Evolutionary conservation across 1,284 basidiomycete species (phyloP).

Genomic region (Rhodotorula glutinis): DNA sequence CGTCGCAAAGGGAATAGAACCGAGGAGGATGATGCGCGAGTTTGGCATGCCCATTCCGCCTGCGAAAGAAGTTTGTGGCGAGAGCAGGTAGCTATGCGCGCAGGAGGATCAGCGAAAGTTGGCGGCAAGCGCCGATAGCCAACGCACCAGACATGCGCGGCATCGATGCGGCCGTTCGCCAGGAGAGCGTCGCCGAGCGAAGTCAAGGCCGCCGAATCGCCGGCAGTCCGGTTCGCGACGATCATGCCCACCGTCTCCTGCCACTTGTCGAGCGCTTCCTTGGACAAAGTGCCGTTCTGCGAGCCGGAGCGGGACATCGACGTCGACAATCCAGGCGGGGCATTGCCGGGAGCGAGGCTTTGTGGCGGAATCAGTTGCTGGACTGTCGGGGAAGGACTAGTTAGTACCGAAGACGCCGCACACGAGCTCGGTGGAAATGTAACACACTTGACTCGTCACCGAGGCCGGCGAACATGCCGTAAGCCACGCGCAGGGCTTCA

Average conservation of each 20-base stretch:
- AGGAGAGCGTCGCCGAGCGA: constrained; percentile 80
- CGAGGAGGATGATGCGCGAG: constrained; percentile 32
- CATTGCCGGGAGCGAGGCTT: constrained; percentile 47
- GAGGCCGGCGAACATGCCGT: constrained; percentile 81
- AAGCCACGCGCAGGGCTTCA: constrained; percentile 74
- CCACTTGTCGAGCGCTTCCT: constrained; percentile 70
- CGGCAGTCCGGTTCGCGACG: constrained; percentile 63
- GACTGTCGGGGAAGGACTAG: constrained; percentile 52
- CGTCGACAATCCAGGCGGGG: constrained; percentile 42
- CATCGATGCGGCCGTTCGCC: constrained; percentile 70
- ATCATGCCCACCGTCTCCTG: constrained; percentile 82
- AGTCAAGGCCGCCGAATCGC: constrained; percentile 67
- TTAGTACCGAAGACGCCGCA: not conserved
- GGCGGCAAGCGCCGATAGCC: constrained; percentile 14
- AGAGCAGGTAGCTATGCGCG: constrained; percentile 71
- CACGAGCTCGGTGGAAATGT: too few species aligned
- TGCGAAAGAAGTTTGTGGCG: constrained; percentile 73
- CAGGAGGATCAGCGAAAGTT: constrained; percentile 1
- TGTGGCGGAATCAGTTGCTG: constrained; percentile 69
- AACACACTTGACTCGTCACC: constrained; percentile 68
- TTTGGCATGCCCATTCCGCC: constrained; percentile 51
- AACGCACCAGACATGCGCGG: constrained; percentile 82
- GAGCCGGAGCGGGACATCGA: constrained; percentile 66
- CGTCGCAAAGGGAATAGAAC: constrained; percentile 54
- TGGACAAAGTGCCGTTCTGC: constrained; percentile 52